Base-by-base conservation (phyloP, 2,329 filamentous ascomycete genomes). In the Akanthomyces lecanii region DNA sequence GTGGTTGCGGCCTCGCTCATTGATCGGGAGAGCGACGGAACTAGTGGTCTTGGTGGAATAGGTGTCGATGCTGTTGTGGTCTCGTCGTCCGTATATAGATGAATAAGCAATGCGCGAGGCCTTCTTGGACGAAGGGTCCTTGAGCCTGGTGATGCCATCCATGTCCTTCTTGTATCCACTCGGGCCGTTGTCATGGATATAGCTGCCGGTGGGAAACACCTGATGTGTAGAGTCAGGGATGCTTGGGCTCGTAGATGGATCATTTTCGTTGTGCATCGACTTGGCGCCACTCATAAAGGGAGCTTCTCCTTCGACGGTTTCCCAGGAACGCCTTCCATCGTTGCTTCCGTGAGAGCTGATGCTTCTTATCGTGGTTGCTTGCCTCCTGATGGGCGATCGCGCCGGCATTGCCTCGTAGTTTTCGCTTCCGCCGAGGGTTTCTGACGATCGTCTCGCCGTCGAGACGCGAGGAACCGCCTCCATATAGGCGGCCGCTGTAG, bases 41-140 rank as follows among this genome's bases (percentile, higher is more conserved):
- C 74, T 76, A 6, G 71, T 70, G 18, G 72, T 74, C 3, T 68
- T 70, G 11, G 68, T 71, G 0, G 74, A 75, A 28, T 69, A 70
- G 6, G 67, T 63, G 6, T 65, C 71, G 8, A 67, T 66, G 40
- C 68, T 68, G 21, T 67, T 64, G 3, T 67, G 61, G 3, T 65
- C 62, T 42, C 65, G 65, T 23, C 63, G 65, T 52, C 66, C 64
- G 3, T 38, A 42, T 42, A 23, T 40, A 23, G 60, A 16, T 14
- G 51, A 33, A 30, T 40, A 54, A n/a, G 52, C 42, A 16, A 50
- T 11, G 21, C 40, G 8, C 6, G 60, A 25, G 6, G 51, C 52
- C 23, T 62, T 55, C 33, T 30, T 61, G 2, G 21, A n/a, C 5
- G 42, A 48, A 2, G 28, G 28, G 16, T 28, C 50, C 28, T 21